These are phyloP conservation scores for Parathielavia appendiculata DNA, from an alignment of 495 filamentous ascomycete species.

Conservation along the genomic window DNA sequence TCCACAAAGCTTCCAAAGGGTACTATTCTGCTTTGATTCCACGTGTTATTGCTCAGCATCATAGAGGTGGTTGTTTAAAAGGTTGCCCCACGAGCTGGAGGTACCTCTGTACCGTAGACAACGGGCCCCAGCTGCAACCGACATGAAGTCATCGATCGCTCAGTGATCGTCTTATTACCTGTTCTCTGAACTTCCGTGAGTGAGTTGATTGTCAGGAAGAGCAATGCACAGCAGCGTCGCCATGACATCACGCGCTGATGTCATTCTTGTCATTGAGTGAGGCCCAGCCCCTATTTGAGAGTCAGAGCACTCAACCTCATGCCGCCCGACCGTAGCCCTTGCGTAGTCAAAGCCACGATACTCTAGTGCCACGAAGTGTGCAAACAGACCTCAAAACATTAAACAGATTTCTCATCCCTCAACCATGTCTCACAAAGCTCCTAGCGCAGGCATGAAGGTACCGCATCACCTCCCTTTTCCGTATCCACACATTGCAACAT, in stretches of 20 bases:
- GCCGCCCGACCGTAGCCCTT: background rate
- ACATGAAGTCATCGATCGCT: constrained; percentile 10
- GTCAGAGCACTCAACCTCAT: background rate
- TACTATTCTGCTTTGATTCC: no score
- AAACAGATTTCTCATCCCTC: background rate
- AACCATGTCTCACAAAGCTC: constrained; percentile 18
- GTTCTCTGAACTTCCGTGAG: background rate
- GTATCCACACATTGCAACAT: background rate
- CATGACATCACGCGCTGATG: constrained; percentile 20
- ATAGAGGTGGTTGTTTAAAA: no score
- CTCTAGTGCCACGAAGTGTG: background rate
- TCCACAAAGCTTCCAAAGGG: no score
- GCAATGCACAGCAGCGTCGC: background rate
- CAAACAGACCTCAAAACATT: background rate
- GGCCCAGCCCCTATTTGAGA: constrained; percentile 1
- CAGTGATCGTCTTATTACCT: background rate
- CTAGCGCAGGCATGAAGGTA: constrained; percentile 22
- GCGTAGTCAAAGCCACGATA: background rate
- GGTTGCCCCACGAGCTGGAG: no score
- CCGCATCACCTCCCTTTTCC: background rate
- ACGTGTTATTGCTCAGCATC: no score
- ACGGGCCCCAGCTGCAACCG: background rate
- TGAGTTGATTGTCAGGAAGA: background rate
- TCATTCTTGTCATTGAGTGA: background rate
- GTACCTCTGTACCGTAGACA: no score